These are phyloP conservation scores for Nicotiana otophora DNA, from an alignment of 257 asterid species.

Conservation along the genomic window DNA sequence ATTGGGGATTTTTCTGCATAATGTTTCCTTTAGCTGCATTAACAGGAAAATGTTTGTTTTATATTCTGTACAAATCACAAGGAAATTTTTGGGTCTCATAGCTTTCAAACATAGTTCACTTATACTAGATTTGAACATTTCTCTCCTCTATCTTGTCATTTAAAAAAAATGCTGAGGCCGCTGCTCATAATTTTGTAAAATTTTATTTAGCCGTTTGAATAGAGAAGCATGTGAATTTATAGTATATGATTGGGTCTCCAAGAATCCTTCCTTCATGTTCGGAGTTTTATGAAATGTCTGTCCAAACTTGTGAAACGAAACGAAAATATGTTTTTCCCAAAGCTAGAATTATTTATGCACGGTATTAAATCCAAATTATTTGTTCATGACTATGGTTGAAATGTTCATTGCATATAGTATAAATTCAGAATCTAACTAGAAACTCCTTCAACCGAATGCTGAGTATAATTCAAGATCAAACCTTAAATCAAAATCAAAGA, in stretches of 20 bases:
- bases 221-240: constrained; percentile 12
- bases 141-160: background rate
- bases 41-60: background rate
- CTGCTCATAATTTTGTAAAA: constrained; percentile 8
- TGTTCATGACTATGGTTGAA: background rate
- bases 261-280: background rate
- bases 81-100: constrained; percentile 2
- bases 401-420: background rate
- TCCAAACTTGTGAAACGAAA: background rate
- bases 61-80: constrained; percentile 9
- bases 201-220: constrained; percentile 7
- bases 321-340: background rate
- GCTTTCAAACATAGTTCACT: constrained; percentile 2
- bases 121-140: background rate
- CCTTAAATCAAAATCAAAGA: background rate
- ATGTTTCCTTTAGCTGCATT: background rate
- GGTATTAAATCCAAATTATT: background rate
- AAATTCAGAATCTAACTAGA: background rate
- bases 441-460: background rate
- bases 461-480: background rate
- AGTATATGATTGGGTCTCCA: background rate
- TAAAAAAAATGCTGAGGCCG: background rate
- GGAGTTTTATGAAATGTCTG: background rate
- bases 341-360: no score
- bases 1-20: background rate